phyloP scores from a whole-genome alignment of 495 filamentous ascomycete genomes.

The Talaromyces wortmannii region DNA sequence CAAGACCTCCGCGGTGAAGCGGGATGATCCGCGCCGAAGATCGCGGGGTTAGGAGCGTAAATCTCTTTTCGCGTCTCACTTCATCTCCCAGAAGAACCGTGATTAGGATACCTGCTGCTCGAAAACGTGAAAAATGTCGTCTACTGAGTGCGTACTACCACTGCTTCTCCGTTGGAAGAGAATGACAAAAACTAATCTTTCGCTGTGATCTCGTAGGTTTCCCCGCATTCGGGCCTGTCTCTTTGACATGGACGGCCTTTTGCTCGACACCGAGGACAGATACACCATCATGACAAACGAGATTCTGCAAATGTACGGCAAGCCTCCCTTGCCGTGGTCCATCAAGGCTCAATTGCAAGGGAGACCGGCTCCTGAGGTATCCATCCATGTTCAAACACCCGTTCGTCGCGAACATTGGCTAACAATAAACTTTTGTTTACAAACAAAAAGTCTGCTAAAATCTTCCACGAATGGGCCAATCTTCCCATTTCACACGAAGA shows the following conservation, averaged over 20 bases:
- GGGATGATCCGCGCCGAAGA: background rate
- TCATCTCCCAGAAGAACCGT: background rate
- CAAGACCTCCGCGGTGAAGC: background rate
- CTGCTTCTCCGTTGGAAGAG: background rate
- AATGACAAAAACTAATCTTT: background rate
- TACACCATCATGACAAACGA: conserved; percentile 81
- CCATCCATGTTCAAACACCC: background rate
- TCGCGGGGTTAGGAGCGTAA: background rate
- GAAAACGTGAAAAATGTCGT: background rate
- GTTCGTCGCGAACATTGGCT: background rate
- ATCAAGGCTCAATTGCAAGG: conserved; percentile 95
- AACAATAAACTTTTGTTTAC: conserved; percentile 17
- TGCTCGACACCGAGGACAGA: conserved; percentile 89
- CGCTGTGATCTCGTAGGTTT: conserved; percentile 31
- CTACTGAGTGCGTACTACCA: background rate
- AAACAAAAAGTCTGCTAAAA: conserved; percentile 39
- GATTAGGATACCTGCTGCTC: background rate
- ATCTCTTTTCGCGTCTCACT: too few relatives aligned
- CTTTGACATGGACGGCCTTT: conserved; percentile 97
- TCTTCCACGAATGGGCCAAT: conserved; percentile 79
- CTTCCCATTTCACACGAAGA: conserved; percentile 67
- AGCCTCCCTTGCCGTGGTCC: conserved; percentile 73
- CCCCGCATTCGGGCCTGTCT: conserved; percentile 86
- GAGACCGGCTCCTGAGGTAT: conserved; percentile 68
- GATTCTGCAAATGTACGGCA: conserved; percentile 67